phyloP scores from a whole-genome alignment of 2,329 filamentous ascomycete species.

The Aspergillus sergii region DNA sequence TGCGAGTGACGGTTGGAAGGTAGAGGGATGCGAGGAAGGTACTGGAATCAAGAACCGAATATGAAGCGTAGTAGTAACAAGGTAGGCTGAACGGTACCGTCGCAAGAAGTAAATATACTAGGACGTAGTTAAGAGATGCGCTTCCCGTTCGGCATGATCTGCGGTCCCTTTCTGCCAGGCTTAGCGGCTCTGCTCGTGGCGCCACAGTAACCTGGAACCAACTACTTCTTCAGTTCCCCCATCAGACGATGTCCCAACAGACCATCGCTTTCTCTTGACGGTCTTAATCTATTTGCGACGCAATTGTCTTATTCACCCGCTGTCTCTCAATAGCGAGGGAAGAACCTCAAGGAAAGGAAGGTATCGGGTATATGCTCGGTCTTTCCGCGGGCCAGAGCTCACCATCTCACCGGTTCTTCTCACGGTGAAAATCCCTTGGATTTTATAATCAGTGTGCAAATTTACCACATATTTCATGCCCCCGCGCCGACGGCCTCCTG shows the following conservation, averaged over 20 bases:
- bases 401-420: slow-evolving; percentile 1
- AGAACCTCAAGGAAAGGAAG: not conserved
- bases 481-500: slow-evolving; percentile 61
- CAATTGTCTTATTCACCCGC: not conserved
- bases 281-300: not conserved
- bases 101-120: not conserved
- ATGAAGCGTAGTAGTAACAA: not conserved
- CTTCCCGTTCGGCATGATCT: slow-evolving; percentile 4
- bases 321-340: not conserved
- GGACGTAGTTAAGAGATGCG: slow-evolving; percentile 1
- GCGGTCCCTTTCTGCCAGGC: not conserved
- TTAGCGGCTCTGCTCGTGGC: slow-evolving; percentile 3
- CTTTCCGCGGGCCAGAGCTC: slow-evolving; percentile 4
- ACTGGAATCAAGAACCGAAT: not conserved
- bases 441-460: slow-evolving; percentile 1
- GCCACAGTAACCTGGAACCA: not conserved
- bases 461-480: slow-evolving; percentile 34
- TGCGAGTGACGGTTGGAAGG: not conserved
- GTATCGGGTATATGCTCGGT: not conserved
- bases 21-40: not conserved
- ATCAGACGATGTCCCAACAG: slow-evolving; percentile 1
- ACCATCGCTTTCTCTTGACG: not conserved
- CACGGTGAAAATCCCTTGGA: not conserved
- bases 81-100: not conserved
- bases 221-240: not conserved